A percentile compares a stretch with the other conserved stretches of the same genome.
Evolutionary conservation across 2,329 filamentous ascomycete genomes (phyloP).

Genomic region (Aspergillus sp.): DNA sequence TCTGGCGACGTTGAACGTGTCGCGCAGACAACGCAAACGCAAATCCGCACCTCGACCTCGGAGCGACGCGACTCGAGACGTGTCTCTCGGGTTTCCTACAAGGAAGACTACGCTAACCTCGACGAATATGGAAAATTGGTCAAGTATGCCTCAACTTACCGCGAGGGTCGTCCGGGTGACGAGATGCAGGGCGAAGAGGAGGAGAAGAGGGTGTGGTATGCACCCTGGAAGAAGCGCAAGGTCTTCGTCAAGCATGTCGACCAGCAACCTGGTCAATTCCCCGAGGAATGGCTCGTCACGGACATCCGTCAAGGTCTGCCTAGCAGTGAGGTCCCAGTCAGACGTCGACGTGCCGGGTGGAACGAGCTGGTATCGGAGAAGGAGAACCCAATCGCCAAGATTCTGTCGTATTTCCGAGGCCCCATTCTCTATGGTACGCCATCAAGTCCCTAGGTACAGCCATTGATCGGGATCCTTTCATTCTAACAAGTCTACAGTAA

Average conservation of each 20-base stretch:
- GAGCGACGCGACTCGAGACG: constrained; percentile 27
- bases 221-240: constrained; percentile 54
- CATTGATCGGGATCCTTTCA: not conserved
- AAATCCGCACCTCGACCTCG: constrained; percentile 27
- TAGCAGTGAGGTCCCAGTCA: constrained; percentile 57
- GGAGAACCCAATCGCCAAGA: constrained; percentile 72
- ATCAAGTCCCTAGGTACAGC: not conserved
- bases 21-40: constrained; percentile 8
- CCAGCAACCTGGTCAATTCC: constrained; percentile 46
- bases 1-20: constrained; percentile 24
- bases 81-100: constrained; percentile 38
- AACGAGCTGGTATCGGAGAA: constrained; percentile 79
- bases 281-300: constrained; percentile 68
- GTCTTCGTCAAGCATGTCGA: constrained; percentile 29
- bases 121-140: constrained; percentile 69
- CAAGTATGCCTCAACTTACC: constrained; percentile 67
- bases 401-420: constrained; percentile 72
- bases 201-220: constrained; percentile 60
- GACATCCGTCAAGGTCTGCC: constrained; percentile 67
- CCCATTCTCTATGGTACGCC: constrained; percentile 73
- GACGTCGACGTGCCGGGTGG: constrained; percentile 66
- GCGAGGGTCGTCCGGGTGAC: constrained; percentile 52
- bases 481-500: constrained; percentile 47
- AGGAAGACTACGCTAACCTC: constrained; percentile 36
- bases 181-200: constrained; percentile 42